Base-by-base conservation (phyloP, 805 yeast species). In the Candida gorgasii region DNA sequence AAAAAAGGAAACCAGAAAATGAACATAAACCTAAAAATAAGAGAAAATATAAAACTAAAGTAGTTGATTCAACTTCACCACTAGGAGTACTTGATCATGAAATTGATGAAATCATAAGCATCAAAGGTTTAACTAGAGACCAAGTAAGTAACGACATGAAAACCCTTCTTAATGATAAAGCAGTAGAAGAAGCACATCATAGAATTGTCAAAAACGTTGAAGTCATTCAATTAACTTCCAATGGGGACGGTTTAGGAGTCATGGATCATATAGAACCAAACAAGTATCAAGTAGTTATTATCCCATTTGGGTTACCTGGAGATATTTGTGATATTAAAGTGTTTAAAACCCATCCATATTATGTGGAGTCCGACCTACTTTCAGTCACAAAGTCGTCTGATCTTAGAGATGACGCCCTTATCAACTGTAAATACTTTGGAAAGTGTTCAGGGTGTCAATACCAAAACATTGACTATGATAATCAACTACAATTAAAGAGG, bases 361-460 rank as follows among this genome's bases (percentile, higher is more conserved):
- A 80, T 60, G 86, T 79, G 38, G 95, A 87, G 55, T 72, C 86
- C 8, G 97, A 92, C 58, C 64, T 90, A 39, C 57, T 87, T 15
- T 62, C 72, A 28, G 76, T 88, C 4, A 53, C 67, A 2, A 46
- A 48, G 8, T 39, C 41, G 42, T 65, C 47, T 53, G 69, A 48
- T 3, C 58, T 51, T 35, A 65, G 78, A 55, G 72, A 87, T 46
- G 83, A 86, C 52, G 58, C 68, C 5, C 72, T 86, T 40, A 79
- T 84, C 43, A 76, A 76, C 50, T 89, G 96, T 66, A 74, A 78
- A 49, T 93, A 93, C 66, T 93, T 92, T 66, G 96, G 96, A 11
- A 79, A 80, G 49, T 90, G 97, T 61, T 87, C 96, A 1, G 98
- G 98, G 3, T 90, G 98, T 62, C 98, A 93, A 65, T 89, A 82